Evolutionary conservation across 768 basidiomycete species (phyloP), one percentile per base, ranked within the genome.

Genomic region (Mycena epipterygia): DNA sequence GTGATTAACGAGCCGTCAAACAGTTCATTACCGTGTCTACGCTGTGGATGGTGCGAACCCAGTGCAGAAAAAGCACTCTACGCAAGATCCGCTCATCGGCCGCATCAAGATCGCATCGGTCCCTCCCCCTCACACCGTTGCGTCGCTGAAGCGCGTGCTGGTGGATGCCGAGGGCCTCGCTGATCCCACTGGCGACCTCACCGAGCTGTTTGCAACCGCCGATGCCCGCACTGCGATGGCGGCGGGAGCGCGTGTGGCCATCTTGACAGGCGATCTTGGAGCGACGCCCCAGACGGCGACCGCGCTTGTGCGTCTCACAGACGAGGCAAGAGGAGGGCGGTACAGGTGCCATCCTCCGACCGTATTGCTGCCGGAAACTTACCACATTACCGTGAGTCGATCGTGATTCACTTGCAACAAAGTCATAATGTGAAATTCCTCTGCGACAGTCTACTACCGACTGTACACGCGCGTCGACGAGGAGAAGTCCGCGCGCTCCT

Each of bases 81-180:
- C n/a, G n/a, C n/a, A n/a, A n/a, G n/a, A 37, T 37, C 37, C 58
- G 14, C 41, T 53, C 53, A 56, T 64, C 39, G 64, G 37, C 27
- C 51, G 64, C 16, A 46, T 64, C 37, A 64, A 64, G 46, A 41
- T 39, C 39, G 56, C 37, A 19, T 64, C 64, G 37, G 53, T 64
- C 29, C 51, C 64, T 1, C 64, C 64, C 3, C 64, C 64, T 4
- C 41, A 64, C 39, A 55, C 51, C 13, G 51, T 53, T 8, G 27
- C 53, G 6, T 64, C 64, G 9, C 35, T 64, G 7, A 64, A 64
- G 41, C 64, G 64, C 27, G 51, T 37, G n/a, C 52, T 64, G 37
- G 64, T 39, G 27, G 23, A 64, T 14, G 64, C 52, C 11, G 64
- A 64, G 41, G 29, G 27, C 19, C 37, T 64, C 25, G 37, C 39